Evolutionary conservation across 2,329 filamentous ascomycete species (phyloP).

Genomic region (Beauveria pseudobassiana): DNA sequence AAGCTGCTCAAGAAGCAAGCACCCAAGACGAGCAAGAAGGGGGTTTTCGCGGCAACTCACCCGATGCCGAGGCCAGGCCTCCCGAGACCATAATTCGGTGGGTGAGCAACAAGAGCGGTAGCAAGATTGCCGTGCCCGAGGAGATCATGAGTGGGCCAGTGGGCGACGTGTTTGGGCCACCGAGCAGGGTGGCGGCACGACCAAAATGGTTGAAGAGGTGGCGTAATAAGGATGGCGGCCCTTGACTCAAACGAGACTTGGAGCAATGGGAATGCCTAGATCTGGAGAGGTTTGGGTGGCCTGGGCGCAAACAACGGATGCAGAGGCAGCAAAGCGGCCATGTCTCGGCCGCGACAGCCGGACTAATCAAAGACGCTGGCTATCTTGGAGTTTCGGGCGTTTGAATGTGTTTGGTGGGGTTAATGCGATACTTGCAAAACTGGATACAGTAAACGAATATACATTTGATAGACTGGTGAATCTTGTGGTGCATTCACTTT

Average conservation of each 20-base stretch:
- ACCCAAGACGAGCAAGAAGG: slow-evolving; percentile 60
- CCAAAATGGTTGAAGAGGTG: slow-evolving; percentile 51
- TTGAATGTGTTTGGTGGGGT: neutral
- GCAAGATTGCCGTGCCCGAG: slow-evolving; percentile 54
- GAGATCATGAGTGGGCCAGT: slow-evolving; percentile 60
- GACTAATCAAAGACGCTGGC: no score
- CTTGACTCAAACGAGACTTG: no score
- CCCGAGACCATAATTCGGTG: slow-evolving; percentile 61
- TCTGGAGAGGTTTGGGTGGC: neutral
- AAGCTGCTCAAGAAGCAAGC: slow-evolving; percentile 82
- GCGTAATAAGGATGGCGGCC: slow-evolving; percentile 20
- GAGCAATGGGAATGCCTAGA: no score
- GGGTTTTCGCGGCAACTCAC: slow-evolving; percentile 39
- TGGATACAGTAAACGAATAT: neutral
- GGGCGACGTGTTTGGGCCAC: slow-evolving; percentile 46
- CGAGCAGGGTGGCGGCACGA: slow-evolving; percentile 21
- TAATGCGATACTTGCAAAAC: neutral
- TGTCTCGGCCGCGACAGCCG: neutral
- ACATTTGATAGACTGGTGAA: neutral
- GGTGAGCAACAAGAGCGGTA: slow-evolving; percentile 60
- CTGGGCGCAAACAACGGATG: neutral
- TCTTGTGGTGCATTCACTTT: neutral
- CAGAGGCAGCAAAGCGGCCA: neutral
- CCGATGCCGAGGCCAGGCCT: slow-evolving; percentile 41
- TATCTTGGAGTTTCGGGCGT: neutral